These are phyloP conservation scores for Begonia masoniana DNA, from an alignment of 306 rosid genomes.

Conservation along the genomic window DNA sequence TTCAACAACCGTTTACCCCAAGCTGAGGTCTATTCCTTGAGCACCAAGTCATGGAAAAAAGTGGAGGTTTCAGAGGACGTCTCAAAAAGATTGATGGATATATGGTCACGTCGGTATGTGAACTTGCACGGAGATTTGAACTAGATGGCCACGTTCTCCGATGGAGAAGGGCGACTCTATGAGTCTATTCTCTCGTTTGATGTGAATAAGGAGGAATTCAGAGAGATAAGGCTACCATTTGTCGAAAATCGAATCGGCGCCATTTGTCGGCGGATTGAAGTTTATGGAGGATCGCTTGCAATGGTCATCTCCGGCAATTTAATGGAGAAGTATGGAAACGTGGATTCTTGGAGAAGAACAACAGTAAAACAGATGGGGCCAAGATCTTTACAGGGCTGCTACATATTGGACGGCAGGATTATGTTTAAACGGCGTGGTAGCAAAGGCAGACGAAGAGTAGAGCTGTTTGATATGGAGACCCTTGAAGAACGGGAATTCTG, in stretches of 20 bases:
- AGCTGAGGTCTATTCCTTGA: neutral
- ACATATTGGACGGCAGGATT: too few relatives aligned
- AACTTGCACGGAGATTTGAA: neutral
- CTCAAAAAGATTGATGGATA: neutral
- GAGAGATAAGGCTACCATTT: neutral
- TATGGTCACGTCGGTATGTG: neutral
- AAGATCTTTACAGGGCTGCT: too few relatives aligned
- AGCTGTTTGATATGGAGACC: neutral
- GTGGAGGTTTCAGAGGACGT: neutral
- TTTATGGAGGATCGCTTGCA: too few relatives aligned
- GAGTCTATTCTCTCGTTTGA: neutral
- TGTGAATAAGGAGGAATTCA: neutral
- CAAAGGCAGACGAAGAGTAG: too few relatives aligned
- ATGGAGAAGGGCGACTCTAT: neutral
- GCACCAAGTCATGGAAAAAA: neutral
- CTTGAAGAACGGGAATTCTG: too few relatives aligned
- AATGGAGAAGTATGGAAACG: too few relatives aligned
- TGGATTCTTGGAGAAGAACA: too few relatives aligned
- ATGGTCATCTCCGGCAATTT: too few relatives aligned
- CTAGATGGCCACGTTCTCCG: neutral
- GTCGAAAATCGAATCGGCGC: neutral
- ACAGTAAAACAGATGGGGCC: too few relatives aligned
- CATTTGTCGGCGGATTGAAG: too few relatives aligned
- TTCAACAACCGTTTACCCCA: neutral
- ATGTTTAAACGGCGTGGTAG: too few relatives aligned